Percentiles rank a stretch among this genome's conserved stretches.
Evolutionary conservation across 306 rosid species (phyloP).

Genomic region (Gastrolobium bilobum): DNA sequence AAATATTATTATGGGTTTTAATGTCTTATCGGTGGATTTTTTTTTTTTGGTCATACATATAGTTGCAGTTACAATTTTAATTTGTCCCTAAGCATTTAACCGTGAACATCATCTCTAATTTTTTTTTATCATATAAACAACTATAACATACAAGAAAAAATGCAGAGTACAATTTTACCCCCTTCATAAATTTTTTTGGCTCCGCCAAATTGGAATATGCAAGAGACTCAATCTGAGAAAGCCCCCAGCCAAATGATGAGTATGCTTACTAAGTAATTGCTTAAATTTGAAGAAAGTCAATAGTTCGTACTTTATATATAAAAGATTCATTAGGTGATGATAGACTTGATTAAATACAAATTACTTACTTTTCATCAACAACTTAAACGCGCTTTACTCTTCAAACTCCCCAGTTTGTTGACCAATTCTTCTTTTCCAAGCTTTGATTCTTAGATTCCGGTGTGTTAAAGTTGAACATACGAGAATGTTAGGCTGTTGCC

Average conservation of each 20-base stretch:
- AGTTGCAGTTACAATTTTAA: no score
- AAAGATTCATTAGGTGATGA: background rate
- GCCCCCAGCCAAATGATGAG: background rate
- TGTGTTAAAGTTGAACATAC: background rate
- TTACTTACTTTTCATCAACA: background rate
- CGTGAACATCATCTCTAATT: no score
- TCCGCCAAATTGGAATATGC: background rate
- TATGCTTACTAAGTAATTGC: background rate
- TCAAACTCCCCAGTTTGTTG: background rate
- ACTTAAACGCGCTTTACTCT: background rate
- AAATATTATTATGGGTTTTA: no score
- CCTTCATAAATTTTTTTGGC: no score
- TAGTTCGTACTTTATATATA: background rate
- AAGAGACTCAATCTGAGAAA: background rate
- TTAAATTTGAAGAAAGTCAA: background rate
- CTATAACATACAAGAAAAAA: no score
- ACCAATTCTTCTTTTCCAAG: conserved; percentile 25
- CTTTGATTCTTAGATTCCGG: conserved; percentile 19
- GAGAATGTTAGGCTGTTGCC: conserved; percentile 32
- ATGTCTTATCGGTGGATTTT: no score
- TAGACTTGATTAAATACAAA: background rate
- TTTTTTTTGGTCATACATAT: no score
- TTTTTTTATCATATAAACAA: no score
- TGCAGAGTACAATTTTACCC: no score
- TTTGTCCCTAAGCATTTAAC: no score